Percentiles rank a stretch among this genome's conserved stretches.
Conservation (phyloP, 768 basidiomycete genomes). For the Russula emetica region DNA sequence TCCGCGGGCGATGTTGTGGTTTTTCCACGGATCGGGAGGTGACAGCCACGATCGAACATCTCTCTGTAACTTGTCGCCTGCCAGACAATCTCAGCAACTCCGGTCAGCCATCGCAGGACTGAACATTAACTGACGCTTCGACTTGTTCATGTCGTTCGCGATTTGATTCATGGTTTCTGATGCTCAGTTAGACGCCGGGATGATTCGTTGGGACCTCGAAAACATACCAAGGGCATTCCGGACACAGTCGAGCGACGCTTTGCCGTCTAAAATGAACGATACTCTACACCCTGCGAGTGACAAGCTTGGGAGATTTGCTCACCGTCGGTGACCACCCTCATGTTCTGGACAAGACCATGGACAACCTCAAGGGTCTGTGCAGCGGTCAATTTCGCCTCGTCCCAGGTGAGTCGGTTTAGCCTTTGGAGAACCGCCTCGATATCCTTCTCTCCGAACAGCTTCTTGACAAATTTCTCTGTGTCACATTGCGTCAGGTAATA, state of each 20-base stretch:
- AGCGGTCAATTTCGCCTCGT: neutral
- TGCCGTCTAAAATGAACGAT: neutral
- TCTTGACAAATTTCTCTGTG: neutral
- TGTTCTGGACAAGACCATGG: neutral
- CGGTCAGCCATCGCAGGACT: no score
- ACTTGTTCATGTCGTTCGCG: neutral
- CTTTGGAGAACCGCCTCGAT: neutral
- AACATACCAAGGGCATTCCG: neutral
- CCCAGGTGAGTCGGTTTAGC: neutral
- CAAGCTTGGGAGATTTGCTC: neutral
- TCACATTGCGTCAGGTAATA: neutral
- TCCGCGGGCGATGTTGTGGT: no score
- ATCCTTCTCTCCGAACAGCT: neutral
- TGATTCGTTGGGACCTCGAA: no score
- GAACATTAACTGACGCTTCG: neutral
- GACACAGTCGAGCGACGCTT: neutral
- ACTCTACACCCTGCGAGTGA: neutral
- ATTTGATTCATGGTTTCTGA: neutral
- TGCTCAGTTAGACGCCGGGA: neutral
- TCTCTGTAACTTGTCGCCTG: no score
- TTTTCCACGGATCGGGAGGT: no score
- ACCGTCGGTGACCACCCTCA: neutral
- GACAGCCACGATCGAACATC: no score
- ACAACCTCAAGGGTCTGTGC: neutral
- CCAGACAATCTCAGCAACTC: no score